Base-by-base conservation (phyloP, 768 basidiomycete species). In the Mycena haematopus region DNA sequence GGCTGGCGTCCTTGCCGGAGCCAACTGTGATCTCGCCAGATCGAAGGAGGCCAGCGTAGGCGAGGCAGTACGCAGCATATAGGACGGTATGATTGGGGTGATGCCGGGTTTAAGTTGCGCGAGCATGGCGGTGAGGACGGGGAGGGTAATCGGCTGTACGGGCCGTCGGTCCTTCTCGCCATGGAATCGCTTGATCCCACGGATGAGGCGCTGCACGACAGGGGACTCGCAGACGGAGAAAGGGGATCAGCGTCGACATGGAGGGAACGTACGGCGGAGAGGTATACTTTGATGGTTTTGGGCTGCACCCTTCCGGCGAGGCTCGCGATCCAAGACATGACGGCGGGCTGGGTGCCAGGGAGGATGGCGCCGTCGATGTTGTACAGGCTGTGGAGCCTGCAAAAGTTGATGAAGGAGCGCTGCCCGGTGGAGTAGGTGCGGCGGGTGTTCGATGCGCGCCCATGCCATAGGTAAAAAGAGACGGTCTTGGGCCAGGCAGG, bases 391-490 rank as follows among this genome's bases (percentile, higher is more conserved):
- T 71, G 33, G 56, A 71, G 66, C 2, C 29, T 33, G 54, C 68
- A 55, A 56, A 73, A 76, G 29, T 74, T 60, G 53, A 76, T 52
- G 65, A 71, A 78, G 2, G 69, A 75, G 3, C 63, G 52, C 50
- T 77, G 75, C 5, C 75, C 74, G 0, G 75, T 67, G 11, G 65
- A 60, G 56, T 78, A 77, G 9, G 72, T 69, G 29, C 63, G 68
- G 0, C 73, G 63, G 33, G 77, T 77, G 42, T 66, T 72, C 27
- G 71, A 55, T 8, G 74, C 69, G 42, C 76, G 69, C 3, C 75
- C 72, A 50, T 76, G 70, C 72, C 70, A 76, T 14, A 76, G 69
- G 62, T 69, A 69, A 61, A 70, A 69, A 46, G 74, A 66, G 60
- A 56, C 61, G 35, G 45, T 56, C 14, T 36, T 33, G 15, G 71